phyloP scores from a whole-genome alignment of 257 asterid genomes.

The Solanum pinnatisectum region DNA sequence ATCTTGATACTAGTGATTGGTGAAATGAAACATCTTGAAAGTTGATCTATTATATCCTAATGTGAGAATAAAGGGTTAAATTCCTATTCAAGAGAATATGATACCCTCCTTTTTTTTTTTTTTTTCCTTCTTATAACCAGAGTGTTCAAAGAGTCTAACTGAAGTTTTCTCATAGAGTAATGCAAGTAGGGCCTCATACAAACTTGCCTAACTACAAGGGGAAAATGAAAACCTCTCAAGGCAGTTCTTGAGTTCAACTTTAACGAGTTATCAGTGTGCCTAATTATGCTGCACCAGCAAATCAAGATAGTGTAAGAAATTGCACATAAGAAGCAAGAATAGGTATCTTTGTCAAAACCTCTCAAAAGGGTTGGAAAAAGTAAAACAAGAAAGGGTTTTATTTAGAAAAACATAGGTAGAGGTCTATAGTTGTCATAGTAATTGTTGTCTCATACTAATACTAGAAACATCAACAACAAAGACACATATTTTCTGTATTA shows the following conservation, averaged over 20 bases:
- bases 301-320: background rate
- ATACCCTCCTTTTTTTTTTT: background rate
- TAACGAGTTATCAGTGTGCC: background rate
- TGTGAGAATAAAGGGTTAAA: background rate
- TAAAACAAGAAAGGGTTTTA: background rate
- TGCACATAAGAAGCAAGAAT: background rate
- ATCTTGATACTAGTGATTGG: background rate
- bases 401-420: background rate
- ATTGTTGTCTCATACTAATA: background rate
- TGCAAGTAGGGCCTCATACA: background rate
- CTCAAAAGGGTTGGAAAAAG: background rate
- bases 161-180: background rate
- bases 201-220: background rate
- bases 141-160: background rate
- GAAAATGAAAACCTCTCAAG: background rate
- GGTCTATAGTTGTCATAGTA: background rate
- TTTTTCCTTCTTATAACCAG: background rate
- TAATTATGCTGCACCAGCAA: background rate
- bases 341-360: background rate
- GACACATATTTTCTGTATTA: background rate
- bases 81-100: background rate
- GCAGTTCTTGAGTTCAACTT: background rate
- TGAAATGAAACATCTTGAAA: background rate
- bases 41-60: background rate
- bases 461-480: background rate